phyloP scores from a whole-genome alignment of 148 eudicot genomes.

The Nyssa sinensis region DNA sequence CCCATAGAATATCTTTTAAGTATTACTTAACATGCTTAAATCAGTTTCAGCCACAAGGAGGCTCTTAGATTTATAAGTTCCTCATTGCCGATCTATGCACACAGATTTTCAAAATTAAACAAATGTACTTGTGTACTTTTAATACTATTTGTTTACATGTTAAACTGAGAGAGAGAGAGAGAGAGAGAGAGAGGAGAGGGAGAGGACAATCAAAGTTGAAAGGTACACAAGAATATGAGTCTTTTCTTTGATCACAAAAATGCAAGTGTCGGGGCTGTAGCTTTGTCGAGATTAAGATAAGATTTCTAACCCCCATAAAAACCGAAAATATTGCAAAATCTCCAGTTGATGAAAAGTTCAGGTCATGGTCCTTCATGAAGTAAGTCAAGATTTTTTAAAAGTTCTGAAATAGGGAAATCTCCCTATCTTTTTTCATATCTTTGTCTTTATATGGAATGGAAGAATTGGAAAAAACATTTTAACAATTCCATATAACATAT shows the following conservation, averaged over 20 bases:
- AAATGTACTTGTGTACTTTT: too few relatives aligned
- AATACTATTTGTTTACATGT: too few relatives aligned
- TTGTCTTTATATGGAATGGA: neutral
- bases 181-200: too few relatives aligned
- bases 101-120: neutral
- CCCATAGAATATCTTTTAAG: neutral
- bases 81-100: neutral
- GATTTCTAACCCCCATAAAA: too few relatives aligned
- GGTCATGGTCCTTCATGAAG: too few relatives aligned
- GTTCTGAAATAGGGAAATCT: neutral
- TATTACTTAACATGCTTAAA: neutral
- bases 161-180: too few relatives aligned
- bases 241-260: neutral
- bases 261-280: neutral
- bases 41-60: neutral
- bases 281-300: neutral
- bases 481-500: neutral
- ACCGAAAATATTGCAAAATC: neutral
- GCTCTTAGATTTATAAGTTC: neutral
- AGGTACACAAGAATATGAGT: neutral
- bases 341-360: neutral
- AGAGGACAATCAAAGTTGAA: neutral
- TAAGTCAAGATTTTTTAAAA: neutral
- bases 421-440: too few relatives aligned
- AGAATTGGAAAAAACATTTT: too few relatives aligned